phyloP scores from a whole-genome alignment of 768 basidiomycete genomes.

The Psilocybe sp. region DNA sequence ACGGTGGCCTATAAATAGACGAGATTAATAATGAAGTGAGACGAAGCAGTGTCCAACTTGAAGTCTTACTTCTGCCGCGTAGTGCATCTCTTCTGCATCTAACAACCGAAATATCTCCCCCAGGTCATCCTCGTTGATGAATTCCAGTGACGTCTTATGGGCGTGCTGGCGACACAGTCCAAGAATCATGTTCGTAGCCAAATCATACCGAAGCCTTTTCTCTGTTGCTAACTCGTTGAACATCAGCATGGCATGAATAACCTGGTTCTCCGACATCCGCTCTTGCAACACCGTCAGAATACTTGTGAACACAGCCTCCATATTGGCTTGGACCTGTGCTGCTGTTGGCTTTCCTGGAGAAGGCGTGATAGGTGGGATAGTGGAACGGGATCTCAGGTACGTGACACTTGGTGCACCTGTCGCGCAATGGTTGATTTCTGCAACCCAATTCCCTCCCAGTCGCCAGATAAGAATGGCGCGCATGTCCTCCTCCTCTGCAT shows the following conservation, averaged over 20 bases:
- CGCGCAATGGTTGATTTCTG: slow-evolving; percentile 22
- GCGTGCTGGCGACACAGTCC: slow-evolving; percentile 27
- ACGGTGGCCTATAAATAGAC: slow-evolving; percentile 26
- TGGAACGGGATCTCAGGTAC: slow-evolving; percentile 10
- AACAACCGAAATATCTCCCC: slow-evolving; percentile 19
- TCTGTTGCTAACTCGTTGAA: slow-evolving; percentile 27
- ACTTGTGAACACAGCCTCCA: slow-evolving; percentile 1
- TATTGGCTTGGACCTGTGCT: slow-evolving; percentile 6
- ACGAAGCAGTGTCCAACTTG: neutral
- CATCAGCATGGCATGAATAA: slow-evolving; percentile 23
- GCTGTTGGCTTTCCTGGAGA: slow-evolving; percentile 12
- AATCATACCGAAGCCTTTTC: slow-evolving; percentile 20
- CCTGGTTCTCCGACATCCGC: neutral
- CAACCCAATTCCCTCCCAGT: slow-evolving; percentile 19
- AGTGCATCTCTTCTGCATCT: slow-evolving; percentile 18
- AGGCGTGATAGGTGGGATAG: slow-evolving; percentile 9
- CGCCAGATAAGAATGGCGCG: slow-evolving; percentile 17
- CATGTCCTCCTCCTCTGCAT: slow-evolving; percentile 21
- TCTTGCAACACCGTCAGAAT: slow-evolving; percentile 2
- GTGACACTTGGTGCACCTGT: slow-evolving; percentile 11
- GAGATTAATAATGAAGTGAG: neutral
- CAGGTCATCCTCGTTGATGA: slow-evolving; percentile 16
- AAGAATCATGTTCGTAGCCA: slow-evolving; percentile 20
- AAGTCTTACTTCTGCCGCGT: slow-evolving; percentile 21
- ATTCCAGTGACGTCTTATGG: slow-evolving; percentile 13